phyloP scores from a whole-genome alignment of 2,329 filamentous ascomycete genomes.

The Pyrenochaeta sp. region DNA sequence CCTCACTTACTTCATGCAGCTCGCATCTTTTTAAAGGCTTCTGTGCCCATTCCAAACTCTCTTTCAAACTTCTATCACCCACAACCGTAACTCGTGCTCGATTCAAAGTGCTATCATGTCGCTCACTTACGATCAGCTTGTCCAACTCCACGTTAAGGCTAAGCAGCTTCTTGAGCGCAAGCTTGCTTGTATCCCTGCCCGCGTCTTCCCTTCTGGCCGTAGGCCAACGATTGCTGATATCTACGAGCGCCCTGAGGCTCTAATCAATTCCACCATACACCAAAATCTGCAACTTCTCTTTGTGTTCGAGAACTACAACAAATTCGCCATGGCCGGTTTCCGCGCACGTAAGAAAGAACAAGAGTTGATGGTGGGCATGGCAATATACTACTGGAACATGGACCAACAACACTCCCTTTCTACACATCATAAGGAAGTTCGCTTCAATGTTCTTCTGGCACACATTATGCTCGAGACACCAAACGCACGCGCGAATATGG shows the following conservation, averaged over 20 bases:
- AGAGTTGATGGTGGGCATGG: not conserved
- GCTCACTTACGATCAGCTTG: constrained; percentile 1
- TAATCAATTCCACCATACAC: not conserved
- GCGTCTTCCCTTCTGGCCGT: not conserved
- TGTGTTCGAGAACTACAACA: constrained; percentile 1
- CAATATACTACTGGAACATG: constrained; percentile 10
- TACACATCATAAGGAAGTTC: not conserved
- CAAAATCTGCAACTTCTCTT: not conserved
- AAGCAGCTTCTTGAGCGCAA: not conserved
- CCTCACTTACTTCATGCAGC: too few species aligned
- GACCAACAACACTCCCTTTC: constrained; percentile 10
- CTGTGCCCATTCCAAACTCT: too few species aligned
- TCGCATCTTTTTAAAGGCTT: too few species aligned
- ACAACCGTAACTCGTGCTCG: too few species aligned
- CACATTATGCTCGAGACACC: not conserved
- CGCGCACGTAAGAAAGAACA: constrained; percentile 6
- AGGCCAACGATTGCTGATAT: not conserved
- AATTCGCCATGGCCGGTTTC: not conserved
- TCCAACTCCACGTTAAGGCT: constrained; percentile 1
- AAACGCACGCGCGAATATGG: not conserved
- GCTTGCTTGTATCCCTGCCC: not conserved
- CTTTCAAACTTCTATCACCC: too few species aligned
- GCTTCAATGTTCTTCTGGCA: constrained; percentile 7
- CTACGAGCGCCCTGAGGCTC: not conserved
- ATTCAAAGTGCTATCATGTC: too few species aligned